A percentile compares a stretch with the other conserved stretches of the same genome.
Evolutionary conservation across 2,329 filamentous ascomycete species (phyloP).

Genomic region (Beauveria sp.): DNA sequence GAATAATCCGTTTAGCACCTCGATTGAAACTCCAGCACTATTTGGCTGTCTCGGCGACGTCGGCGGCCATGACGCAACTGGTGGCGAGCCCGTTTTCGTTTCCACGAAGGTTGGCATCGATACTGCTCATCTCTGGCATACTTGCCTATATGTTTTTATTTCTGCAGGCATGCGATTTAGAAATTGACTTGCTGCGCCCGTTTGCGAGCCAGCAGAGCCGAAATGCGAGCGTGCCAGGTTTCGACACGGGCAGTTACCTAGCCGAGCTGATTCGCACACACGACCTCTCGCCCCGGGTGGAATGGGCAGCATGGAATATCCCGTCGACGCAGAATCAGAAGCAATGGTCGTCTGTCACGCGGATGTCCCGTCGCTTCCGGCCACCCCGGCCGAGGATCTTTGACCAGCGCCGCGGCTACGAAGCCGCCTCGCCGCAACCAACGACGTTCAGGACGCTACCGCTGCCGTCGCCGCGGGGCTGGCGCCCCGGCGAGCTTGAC

Average conservation of each 20-base stretch:
- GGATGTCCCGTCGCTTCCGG: background rate
- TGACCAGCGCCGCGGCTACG: background rate
- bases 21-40: background rate
- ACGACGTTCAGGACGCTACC: constrained; percentile 15
- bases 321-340: background rate
- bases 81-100: background rate
- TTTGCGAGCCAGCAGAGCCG: background rate
- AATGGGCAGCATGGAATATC: constrained; percentile 7
- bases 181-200: background rate
- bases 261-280: background rate
- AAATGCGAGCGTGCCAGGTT: background rate
- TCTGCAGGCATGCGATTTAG: background rate
- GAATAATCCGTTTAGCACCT: background rate
- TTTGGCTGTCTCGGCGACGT: background rate
- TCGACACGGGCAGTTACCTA: background rate
- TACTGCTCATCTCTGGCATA: background rate
- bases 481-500: constrained; percentile 26
- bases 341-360: constrained; percentile 2
- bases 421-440: background rate
- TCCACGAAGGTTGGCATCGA: background rate
- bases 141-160: background rate
- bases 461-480: constrained; percentile 26
- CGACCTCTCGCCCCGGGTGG: background rate
- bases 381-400: background rate
- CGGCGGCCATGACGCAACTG: background rate